Evolutionary conservation across 1,139 yeast species (phyloP).

Genomic region (Yamadazyma dushanensis): DNA sequence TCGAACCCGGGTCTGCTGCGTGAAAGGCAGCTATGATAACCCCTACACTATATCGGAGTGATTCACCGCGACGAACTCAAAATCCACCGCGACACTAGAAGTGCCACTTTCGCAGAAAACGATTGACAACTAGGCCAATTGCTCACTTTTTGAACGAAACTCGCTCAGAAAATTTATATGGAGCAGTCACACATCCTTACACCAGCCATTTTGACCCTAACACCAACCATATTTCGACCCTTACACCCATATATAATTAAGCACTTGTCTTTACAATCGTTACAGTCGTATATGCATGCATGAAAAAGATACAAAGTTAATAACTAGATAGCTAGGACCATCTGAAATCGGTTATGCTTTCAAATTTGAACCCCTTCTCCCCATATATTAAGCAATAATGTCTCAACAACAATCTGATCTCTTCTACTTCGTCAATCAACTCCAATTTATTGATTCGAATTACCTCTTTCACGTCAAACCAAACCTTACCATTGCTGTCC

Average conservation of each 20-base stretch:
- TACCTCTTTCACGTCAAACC: slow-evolving; percentile 52
- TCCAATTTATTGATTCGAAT: slow-evolving; percentile 63
- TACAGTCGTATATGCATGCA: no score
- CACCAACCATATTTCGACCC: no score
- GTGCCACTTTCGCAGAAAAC: no score
- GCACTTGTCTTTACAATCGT: no score
- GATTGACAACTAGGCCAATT: no score
- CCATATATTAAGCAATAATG: slow-evolving; percentile 63
- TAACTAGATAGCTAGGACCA: not conserved
- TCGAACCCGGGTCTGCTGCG: slow-evolving; percentile 84
- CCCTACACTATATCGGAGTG: slow-evolving; percentile 74
- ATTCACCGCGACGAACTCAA: not conserved
- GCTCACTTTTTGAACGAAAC: no score
- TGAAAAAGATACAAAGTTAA: no score
- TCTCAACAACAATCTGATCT: slow-evolving; percentile 64
- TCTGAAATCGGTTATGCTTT: not conserved
- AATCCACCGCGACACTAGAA: no score
- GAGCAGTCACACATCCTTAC: not conserved
- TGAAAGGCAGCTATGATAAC: slow-evolving; percentile 83
- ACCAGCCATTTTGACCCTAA: no score
- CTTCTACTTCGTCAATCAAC: slow-evolving; percentile 88
- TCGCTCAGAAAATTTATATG: no score
- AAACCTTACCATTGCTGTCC: slow-evolving; percentile 17
- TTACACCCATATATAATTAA: not conserved
- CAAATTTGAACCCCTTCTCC: slow-evolving; percentile 12